Evolutionary conservation across 2,329 filamentous ascomycete genomes (phyloP).

Genomic region (Paracorniculantispora psalliotae): DNA sequence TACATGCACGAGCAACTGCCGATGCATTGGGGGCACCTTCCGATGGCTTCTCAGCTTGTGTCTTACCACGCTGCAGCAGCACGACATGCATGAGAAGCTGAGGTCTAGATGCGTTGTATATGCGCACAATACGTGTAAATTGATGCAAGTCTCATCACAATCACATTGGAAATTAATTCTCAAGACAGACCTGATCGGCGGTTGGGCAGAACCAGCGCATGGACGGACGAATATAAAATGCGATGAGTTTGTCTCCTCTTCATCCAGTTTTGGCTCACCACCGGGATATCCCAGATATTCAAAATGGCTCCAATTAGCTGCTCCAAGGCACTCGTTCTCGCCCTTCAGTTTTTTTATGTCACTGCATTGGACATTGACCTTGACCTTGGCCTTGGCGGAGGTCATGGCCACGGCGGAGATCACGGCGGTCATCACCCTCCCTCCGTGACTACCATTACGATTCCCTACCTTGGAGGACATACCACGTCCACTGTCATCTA

Average conservation of each 20-base stretch:
- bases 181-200: not conserved
- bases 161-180: not conserved
- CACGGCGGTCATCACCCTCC: not conserved
- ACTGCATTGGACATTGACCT: not conserved
- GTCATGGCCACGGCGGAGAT: not conserved
- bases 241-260: not conserved
- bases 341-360: not conserved
- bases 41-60: not conserved
- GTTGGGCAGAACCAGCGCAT: not conserved
- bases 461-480: not conserved
- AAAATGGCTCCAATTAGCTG: not conserved
- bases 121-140: not conserved
- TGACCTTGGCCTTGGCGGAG: no score
- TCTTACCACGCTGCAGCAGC: not conserved
- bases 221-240: not conserved
- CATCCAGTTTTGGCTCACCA: no score
- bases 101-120: not conserved
- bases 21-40: not conserved
- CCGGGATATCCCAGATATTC: no score
- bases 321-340: not conserved
- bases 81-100: slow-evolving; percentile 8
- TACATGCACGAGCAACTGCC: not conserved
- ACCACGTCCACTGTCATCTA: slow-evolving; percentile 1
- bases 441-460: not conserved
- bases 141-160: not conserved